Conservation (phyloP, 352 stramenopile species). For the Pilasporangium apinafurcum region DNA sequence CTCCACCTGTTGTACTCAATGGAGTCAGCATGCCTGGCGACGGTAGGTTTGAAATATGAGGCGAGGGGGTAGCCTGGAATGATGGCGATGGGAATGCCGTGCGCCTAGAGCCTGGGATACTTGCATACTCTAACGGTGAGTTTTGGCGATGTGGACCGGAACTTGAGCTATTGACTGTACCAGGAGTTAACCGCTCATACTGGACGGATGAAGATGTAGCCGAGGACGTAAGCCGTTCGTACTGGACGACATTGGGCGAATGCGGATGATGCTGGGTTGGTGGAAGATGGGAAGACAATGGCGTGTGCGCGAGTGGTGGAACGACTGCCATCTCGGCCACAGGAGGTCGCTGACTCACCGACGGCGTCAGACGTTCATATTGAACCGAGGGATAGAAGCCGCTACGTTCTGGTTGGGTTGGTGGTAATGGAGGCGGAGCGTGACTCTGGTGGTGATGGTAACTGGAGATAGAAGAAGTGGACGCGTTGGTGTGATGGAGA, state of each 20-base stretch:
- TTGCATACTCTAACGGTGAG: conserved; percentile 42
- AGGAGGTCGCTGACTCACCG: conserved; percentile 8
- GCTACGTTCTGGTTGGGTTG: conserved; percentile 6
- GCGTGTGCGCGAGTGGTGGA: not conserved
- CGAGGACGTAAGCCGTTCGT: conserved; percentile 37
- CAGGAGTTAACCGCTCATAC: conserved; percentile 50
- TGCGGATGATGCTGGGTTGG: conserved; percentile 1
- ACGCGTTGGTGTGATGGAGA: conserved; percentile 3
- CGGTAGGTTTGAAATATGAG: conserved; percentile 30
- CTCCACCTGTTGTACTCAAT: conserved; percentile 10
- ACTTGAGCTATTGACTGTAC: conserved; percentile 8
- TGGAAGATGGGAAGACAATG: not conserved
- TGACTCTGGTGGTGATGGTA: conserved; percentile 3
- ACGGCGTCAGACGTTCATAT: conserved; percentile 13
- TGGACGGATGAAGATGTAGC: conserved; percentile 18
- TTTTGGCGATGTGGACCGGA: conserved; percentile 13
- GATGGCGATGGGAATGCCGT: conserved; percentile 16
- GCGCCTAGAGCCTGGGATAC: conserved; percentile 13
- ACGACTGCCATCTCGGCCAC: too few relatives aligned
- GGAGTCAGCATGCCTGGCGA: conserved; percentile 51
- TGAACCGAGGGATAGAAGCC: conserved; percentile 18
- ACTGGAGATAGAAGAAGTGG: conserved; percentile 2
- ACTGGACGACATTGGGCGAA: conserved; percentile 22
- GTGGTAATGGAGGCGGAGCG: conserved; percentile 7
- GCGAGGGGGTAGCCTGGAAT: conserved; percentile 22